Conservation (phyloP, 805 yeast genomes). For the Pichia eremophila region DNA sequence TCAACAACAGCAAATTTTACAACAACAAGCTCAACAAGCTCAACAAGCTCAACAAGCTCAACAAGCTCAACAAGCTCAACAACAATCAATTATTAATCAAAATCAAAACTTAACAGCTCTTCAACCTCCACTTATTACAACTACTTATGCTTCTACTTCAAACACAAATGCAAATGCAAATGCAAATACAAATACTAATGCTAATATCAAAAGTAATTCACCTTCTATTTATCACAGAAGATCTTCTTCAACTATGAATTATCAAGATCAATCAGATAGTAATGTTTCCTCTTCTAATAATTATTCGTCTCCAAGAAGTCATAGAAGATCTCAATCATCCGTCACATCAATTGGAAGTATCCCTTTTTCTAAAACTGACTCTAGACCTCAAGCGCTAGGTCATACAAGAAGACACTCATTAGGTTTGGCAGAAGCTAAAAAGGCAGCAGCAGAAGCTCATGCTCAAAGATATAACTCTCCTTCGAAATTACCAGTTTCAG, state of each 20-base stretch:
- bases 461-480: conserved; percentile 48
- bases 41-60: conserved; percentile 40
- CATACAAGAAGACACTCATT: conserved; percentile 88
- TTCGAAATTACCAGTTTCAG: conserved; percentile 17
- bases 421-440: conserved; percentile 85
- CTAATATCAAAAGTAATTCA: background rate
- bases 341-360: conserved; percentile 18
- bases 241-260: conserved; percentile 19
- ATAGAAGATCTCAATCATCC: conserved; percentile 40
- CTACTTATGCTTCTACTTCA: background rate
- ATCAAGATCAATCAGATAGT: conserved; percentile 8
- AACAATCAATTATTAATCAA: background rate
- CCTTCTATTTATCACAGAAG: conserved; percentile 23
- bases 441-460: conserved; percentile 90
- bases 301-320: conserved; percentile 22
- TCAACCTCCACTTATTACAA: conserved; percentile 15
- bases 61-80: conserved; percentile 18
- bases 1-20: conserved; percentile 82
- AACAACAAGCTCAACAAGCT: conserved; percentile 44
- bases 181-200: conserved; percentile 8
- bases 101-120: conserved; percentile 10
- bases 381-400: conserved; percentile 39
- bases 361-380: conserved; percentile 12
- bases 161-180: background rate
- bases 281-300: conserved; percentile 8